These are phyloP conservation scores for Vitis cinerea DNA, from an alignment of 164 flowering plant species.

Conservation along the genomic window DNA sequence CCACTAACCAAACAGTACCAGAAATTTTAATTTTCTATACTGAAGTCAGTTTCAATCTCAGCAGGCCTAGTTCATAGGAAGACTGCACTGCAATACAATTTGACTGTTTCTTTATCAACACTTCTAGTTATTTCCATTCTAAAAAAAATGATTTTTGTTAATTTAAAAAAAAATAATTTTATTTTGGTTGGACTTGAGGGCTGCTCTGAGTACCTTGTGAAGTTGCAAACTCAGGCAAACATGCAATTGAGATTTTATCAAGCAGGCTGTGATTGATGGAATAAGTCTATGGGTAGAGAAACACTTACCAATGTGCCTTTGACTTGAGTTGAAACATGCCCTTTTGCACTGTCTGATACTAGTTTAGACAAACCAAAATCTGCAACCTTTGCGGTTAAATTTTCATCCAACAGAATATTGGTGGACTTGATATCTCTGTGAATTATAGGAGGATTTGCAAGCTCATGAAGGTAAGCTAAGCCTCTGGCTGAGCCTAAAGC, in stretches of 20 bases:
- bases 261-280: too few species aligned
- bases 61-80: background rate
- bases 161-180: too few species aligned
- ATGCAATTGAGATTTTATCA: too few species aligned
- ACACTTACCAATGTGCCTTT: conserved; percentile 73
- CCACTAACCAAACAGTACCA: too few species aligned
- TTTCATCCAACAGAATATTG: conserved; percentile 69
- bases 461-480: conserved; percentile 75
- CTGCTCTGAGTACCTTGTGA: too few species aligned
- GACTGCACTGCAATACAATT: background rate
- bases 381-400: conserved; percentile 63
- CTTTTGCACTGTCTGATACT: conserved; percentile 56
- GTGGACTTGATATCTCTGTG: conserved; percentile 78
- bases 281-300: background rate
- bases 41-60: background rate
- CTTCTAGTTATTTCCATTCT: too few species aligned
- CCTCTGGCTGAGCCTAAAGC: conserved; percentile 82
- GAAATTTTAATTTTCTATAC: background rate
- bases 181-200: too few species aligned
- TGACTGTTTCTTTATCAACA: too few species aligned
- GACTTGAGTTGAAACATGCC: conserved; percentile 78
- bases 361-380: conserved; percentile 82
- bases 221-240: too few species aligned
- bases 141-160: too few species aligned
- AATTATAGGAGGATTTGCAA: conserved; percentile 73